Conservation (phyloP, 192 early-diverging fungal genomes). For the Lunasporangiospora selenospora region DNA sequence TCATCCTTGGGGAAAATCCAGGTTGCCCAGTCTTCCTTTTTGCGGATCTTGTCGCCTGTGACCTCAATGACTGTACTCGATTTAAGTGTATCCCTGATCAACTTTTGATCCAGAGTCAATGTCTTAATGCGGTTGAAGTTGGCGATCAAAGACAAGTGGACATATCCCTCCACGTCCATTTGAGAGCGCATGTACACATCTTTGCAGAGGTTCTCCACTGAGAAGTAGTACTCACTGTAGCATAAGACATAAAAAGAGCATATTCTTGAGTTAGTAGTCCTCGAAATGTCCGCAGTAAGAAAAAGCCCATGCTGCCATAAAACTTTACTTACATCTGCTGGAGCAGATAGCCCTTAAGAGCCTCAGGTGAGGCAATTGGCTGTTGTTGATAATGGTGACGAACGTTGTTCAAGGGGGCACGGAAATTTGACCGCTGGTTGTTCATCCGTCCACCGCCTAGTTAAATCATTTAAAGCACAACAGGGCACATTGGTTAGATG, state of each 20-base stretch:
- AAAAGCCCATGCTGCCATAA: neutral
- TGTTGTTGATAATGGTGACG: too few relatives aligned
- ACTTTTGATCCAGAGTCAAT: slow-evolving; percentile 68
- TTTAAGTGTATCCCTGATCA: slow-evolving; percentile 65
- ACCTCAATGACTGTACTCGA: slow-evolving; percentile 66
- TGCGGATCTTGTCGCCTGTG: slow-evolving; percentile 64
- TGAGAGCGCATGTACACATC: slow-evolving; percentile 94
- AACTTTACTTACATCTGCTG: slow-evolving; percentile 64
- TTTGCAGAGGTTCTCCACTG: slow-evolving; percentile 95
- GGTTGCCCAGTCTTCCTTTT: slow-evolving; percentile 81
- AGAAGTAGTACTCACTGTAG: slow-evolving; percentile 95
- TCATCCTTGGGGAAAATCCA: slow-evolving; percentile 84
- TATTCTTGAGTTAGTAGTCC: too few relatives aligned
- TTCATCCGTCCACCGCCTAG: too few relatives aligned
- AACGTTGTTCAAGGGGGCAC: too few relatives aligned
- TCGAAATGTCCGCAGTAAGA: neutral
- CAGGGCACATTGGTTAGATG: too few relatives aligned
- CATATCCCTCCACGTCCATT: slow-evolving; percentile 89
- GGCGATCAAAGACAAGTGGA: slow-evolving; percentile 78
- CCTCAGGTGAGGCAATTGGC: too few relatives aligned
- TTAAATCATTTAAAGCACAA: too few relatives aligned
- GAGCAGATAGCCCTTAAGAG: slow-evolving; percentile 62
- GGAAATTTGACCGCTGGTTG: too few relatives aligned
- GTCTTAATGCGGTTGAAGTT: slow-evolving; percentile 90
- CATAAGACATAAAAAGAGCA: neutral